These are phyloP conservation scores for Flaveria ramosissima DNA, from an alignment of 129 eudicot genomes.

Conservation along the genomic window DNA sequence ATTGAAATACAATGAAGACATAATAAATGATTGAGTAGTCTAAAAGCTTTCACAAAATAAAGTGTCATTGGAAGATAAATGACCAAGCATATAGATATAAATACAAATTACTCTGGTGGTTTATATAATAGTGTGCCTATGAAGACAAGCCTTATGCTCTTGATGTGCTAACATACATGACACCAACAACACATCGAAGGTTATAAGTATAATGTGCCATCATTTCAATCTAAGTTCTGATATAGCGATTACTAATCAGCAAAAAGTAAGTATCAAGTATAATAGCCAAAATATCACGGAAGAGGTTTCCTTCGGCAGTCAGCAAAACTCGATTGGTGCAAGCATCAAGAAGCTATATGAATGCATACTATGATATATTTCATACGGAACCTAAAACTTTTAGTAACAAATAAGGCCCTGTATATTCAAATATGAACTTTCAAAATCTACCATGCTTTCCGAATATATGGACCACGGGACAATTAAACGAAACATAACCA, in stretches of 20 bases:
- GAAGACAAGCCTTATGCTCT: not conserved
- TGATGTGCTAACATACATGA: not conserved
- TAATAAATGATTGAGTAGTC: not conserved
- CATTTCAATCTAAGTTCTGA: not conserved
- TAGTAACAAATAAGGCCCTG: not conserved
- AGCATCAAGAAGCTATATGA: not conserved
- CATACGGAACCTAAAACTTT: not conserved
- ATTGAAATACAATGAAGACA: too few relatives aligned
- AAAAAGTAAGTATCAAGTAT: not conserved
- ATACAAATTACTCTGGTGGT: not conserved
- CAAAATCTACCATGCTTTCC: not conserved
- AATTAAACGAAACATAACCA: not conserved
- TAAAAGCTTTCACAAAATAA: not conserved
- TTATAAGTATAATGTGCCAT: not conserved
- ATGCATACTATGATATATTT: not conserved
- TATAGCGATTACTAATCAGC: not conserved
- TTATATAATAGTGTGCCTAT: not conserved
- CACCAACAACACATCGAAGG: not conserved
- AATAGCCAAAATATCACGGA: too few relatives aligned
- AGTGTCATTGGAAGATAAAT: not conserved
- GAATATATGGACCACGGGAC: not conserved
- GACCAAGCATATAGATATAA: not conserved
- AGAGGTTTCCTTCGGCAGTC: not conserved
- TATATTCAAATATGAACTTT: not conserved
- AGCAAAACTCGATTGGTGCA: not conserved